phyloP scores from a whole-genome alignment of 148 eudicot species.

The Salicornia ramosissima region DNA sequence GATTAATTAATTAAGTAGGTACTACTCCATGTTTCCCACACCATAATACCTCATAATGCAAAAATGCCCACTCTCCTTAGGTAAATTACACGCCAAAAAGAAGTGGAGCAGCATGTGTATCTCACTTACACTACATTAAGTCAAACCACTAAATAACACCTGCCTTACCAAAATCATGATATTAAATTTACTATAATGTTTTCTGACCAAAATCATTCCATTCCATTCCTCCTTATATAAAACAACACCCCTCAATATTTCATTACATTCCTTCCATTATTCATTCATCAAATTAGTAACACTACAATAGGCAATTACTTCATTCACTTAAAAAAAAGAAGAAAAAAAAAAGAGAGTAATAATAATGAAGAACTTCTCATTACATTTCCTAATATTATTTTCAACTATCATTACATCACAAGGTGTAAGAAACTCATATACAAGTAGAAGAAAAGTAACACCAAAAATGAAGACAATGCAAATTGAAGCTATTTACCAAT shows the following conservation, averaged over 20 bases:
- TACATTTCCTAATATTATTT: background rate
- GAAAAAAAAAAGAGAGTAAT: background rate
- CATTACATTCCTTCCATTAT: background rate
- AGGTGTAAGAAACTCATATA: background rate
- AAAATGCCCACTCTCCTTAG: background rate
- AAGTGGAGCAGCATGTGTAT: slow-evolving; percentile 16
- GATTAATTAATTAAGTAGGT: background rate
- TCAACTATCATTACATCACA: background rate
- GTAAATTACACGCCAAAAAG: background rate
- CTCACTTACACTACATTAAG: background rate
- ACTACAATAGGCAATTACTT: background rate
- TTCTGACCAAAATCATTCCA: background rate
- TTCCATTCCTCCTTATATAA: background rate
- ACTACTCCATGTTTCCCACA: background rate
- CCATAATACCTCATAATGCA: too few relatives aligned
- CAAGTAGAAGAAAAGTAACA: background rate
- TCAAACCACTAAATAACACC: slow-evolving; percentile 12
- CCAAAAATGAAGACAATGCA: slow-evolving; percentile 5
- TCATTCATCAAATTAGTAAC: background rate
- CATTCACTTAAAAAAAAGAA: background rate
- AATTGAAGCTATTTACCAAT: slow-evolving; percentile 36
- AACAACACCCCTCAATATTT: background rate
- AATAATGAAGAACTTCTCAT: slow-evolving; percentile 20
- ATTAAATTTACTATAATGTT: background rate
- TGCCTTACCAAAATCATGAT: slow-evolving; percentile 8